These are phyloP conservation scores for Chytriomyces hyalinus DNA, from an alignment of 192 early-diverging fungal species.

Conservation along the genomic window DNA sequence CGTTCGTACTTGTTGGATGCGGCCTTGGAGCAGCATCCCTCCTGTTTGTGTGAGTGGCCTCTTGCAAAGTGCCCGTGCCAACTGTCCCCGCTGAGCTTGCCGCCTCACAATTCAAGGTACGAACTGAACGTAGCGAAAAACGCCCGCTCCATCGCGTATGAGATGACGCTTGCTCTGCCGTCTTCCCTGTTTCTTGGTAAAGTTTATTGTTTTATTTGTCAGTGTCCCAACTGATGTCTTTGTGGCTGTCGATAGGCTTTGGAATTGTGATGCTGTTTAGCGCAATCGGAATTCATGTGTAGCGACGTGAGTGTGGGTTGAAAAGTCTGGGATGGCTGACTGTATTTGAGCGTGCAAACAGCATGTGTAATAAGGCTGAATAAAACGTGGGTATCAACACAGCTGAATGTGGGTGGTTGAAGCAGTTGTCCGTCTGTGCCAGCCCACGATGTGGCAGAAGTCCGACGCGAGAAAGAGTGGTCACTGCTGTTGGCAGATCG, in stretches of 20 bases:
- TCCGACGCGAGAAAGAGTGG: too few relatives aligned
- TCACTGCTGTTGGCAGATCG: too few relatives aligned
- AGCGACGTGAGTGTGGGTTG: too few relatives aligned
- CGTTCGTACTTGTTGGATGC: background rate
- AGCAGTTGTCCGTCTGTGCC: too few relatives aligned
- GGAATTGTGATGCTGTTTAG: slow-evolving; percentile 41
- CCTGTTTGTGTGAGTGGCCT: slow-evolving; percentile 36
- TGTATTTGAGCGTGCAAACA: too few relatives aligned
- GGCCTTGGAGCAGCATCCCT: slow-evolving; percentile 32
- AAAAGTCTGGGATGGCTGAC: too few relatives aligned
- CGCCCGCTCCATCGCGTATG: slow-evolving; percentile 10
- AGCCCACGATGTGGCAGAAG: too few relatives aligned
- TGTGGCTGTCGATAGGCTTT: slow-evolving; percentile 24
- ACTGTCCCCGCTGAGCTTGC: too few relatives aligned
- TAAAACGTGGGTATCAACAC: too few relatives aligned
- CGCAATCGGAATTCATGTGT: slow-evolving; percentile 37
- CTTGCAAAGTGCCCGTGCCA: too few relatives aligned
- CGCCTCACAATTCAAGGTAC: slow-evolving; percentile 10
- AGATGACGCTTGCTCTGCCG: slow-evolving; percentile 23
- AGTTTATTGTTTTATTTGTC: slow-evolving; percentile 1
- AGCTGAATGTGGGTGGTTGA: too few relatives aligned
- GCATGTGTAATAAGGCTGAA: too few relatives aligned
- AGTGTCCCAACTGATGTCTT: background rate
- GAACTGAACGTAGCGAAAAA: slow-evolving; percentile 20
- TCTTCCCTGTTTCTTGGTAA: slow-evolving; percentile 30